Evolutionary conservation across 2,329 filamentous ascomycete genomes (phyloP), one percentile per base, ranked within the genome.

Genomic region (Didymosphaeria variabile): DNA sequence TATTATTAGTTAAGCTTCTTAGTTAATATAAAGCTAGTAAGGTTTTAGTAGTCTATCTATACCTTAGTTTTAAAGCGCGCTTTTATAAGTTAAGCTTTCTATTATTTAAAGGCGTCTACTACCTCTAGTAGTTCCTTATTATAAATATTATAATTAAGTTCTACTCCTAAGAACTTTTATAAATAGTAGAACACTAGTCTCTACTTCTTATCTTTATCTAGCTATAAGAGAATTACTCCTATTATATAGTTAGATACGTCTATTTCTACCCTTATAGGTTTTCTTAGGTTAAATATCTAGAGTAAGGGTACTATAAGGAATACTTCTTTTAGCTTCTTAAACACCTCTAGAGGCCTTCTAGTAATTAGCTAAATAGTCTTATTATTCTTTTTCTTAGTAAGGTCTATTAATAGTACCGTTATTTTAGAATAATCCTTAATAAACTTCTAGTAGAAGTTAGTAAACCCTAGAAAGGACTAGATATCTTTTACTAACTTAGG

Each of bases 171-270:
- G 36, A 53, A 59, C 29, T 59, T 56, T 52, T 57, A 23, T 69
- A 54, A 55, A 74, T 76, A 58, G 75, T 68, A 40, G 67, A 61
- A 57, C n/a, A 67, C 50, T 45, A 45, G 58, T 55, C 58, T 52
- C 52, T 56, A 60, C 44, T 69, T 78, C 32, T 46, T 61, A 44
- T 58, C 45, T 15, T 47, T 57, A 57, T 57, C 36, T 34, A 23
- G 51, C 8, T 55, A 44, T 34, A 58, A 29, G 26, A 29, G 26
- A 2, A 29, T 29, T 29, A 2, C 26, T 29, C 2, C 2, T 29
- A 29, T 1, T 29, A 2, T 29, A 29, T 29, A 29, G 6, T 29
- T 6, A 5, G 6, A 29, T 29, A 29, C 6, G 2, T 29, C 2
- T 29, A 29, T 29, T 29, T 29, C 26, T 29, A 29, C 26, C 2